Base-by-base conservation (phyloP, 1,139 yeast genomes). In the Pneumocystis sp. region DNA sequence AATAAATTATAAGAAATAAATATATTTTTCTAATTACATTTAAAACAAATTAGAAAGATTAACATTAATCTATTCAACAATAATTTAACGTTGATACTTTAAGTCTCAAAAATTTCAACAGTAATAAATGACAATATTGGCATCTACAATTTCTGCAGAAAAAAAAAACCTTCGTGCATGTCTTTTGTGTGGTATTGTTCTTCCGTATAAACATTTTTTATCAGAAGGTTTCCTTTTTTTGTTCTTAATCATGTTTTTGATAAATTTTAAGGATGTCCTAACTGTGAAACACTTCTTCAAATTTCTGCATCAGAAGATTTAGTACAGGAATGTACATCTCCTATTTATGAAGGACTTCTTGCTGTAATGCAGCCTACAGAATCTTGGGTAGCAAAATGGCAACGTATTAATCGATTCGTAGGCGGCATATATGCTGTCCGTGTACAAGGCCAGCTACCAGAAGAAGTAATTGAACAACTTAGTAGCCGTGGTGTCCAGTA, bases 351-450 rank as follows among this genome's bases (percentile, higher is more conserved):
- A 78, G 99, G 99, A 0, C 79, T 88, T 62, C 96, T 93, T 12
- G 97, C 97, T 0, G 81, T 90, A 69, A 90, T 96, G 65, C 90
- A 87, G 67, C 91, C 93, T 63, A 84, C 84, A 65, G 84, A 82
- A 59, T 89, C 97, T 1, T 93, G 99, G 99, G 73, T 90, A 42
- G 97, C 97, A 31, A 83, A 89, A 73, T 93, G 99, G 99, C 80
- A 93, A 67, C 84, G 97, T 76, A 87, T 93, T 37, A 96, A 89
- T 72, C 86, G 89, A 37, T 90, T 90, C 74, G 86, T 85, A 40
- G 87, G 95, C 0, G 99, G 98, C 0, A 76, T 93, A 19, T 77
- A 93, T 73, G 98, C 98, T 0, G 95, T 91, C 62, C 89, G 93
- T 73, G 93, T 93, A 7, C 87, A 85, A 71, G 99, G 99, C 45